Conservation (phyloP, 177 flowering plant genomes). For the Vitis hybrid region DNA sequence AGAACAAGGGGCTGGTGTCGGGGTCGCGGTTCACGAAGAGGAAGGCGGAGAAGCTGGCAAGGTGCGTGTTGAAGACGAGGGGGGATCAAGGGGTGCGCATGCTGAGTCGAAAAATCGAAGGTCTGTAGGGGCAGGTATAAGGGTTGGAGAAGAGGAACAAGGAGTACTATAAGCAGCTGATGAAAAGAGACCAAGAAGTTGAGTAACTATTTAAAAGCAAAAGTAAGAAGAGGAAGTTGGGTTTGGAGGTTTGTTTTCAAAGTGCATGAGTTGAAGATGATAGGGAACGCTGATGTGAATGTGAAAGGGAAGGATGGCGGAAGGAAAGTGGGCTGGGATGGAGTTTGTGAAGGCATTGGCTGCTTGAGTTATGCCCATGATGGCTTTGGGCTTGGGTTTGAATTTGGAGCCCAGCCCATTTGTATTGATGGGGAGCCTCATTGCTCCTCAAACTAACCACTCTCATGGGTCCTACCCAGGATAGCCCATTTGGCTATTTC, state of each 20-base stretch:
- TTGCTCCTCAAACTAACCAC: too few species aligned
- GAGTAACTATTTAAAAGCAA: constrained; percentile 12
- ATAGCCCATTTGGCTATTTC: too few species aligned
- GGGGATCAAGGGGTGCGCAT: constrained; percentile 59
- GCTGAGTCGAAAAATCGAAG: constrained; percentile 60
- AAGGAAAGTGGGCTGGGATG: too few species aligned
- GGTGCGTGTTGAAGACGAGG: constrained; percentile 23
- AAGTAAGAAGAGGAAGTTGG: constrained; percentile 14
- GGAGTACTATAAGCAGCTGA: constrained; percentile 44
- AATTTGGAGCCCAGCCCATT: too few species aligned
- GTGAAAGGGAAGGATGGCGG: constrained; percentile 4
- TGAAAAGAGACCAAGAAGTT: constrained; percentile 20
- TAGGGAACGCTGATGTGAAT: not conserved
- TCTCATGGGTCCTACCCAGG: too few species aligned
- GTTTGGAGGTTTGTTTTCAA: constrained; percentile 31
- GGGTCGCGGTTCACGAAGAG: too few species aligned
- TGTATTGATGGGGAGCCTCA: too few species aligned
- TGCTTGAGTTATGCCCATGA: too few species aligned
- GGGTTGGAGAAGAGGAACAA: constrained; percentile 66
- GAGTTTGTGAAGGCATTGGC: too few species aligned
- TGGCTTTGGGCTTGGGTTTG: too few species aligned
- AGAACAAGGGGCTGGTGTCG: too few species aligned
- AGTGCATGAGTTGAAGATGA: constrained; percentile 24
- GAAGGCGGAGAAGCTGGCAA: too few species aligned
- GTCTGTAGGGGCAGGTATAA: constrained; percentile 58